phyloP scores from a whole-genome alignment of 495 filamentous ascomycete species.

The Coniosporium apollinis region DNA sequence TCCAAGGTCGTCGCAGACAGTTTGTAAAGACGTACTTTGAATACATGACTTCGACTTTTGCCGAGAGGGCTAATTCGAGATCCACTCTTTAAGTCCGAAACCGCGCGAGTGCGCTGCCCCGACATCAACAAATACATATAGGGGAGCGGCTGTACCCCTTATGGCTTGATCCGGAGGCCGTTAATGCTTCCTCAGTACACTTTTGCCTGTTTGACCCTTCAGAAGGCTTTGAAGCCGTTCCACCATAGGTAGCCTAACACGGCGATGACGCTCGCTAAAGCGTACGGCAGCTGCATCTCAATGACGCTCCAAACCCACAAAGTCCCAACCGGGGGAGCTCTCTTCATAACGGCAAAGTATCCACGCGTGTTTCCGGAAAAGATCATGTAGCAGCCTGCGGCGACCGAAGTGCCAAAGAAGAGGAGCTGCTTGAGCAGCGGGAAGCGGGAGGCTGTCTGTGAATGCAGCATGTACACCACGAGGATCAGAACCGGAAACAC shows the following conservation, averaged over 20 bases:
- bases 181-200: too few relatives aligned
- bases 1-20: too few relatives aligned
- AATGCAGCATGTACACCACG: constrained; percentile 43
- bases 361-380: constrained; percentile 59
- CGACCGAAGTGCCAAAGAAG: constrained; percentile 38
- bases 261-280: constrained; percentile 40
- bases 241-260: constrained; percentile 52
- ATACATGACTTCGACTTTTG: too few relatives aligned
- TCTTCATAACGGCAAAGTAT: constrained; percentile 85
- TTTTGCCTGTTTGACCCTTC: constrained; percentile 1
- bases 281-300: constrained; percentile 60
- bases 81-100: too few relatives aligned
- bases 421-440: constrained; percentile 36
- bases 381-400: constrained; percentile 59
- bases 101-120: too few relatives aligned
- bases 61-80: too few relatives aligned
- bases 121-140: too few relatives aligned
- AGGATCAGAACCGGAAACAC: constrained; percentile 41
- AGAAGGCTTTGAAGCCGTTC: constrained; percentile 44
- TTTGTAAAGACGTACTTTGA: too few relatives aligned
- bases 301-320: constrained; percentile 89
- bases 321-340: constrained; percentile 71
- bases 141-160: too few relatives aligned
- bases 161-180: too few relatives aligned
- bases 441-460: constrained; percentile 13